phyloP scores from a whole-genome alignment of 345 rosid species.

The Heritiera littoralis region DNA sequence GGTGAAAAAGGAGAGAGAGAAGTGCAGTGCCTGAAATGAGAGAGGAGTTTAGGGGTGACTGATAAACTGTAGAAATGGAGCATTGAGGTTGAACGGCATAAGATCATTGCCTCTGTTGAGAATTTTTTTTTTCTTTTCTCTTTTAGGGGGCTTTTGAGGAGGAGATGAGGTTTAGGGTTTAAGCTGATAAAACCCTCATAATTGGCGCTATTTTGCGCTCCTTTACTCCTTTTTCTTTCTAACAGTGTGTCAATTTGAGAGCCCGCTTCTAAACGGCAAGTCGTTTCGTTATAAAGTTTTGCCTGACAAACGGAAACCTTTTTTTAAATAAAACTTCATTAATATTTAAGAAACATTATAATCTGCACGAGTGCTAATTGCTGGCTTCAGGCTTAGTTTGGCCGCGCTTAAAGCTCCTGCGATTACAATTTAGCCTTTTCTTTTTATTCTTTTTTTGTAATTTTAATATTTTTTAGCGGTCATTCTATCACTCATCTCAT shows the following conservation, averaged over 20 bases:
- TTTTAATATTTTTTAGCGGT: too few species aligned
- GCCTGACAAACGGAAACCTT: too few species aligned
- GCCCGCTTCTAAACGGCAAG: background rate
- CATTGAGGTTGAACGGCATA: constrained; percentile 45
- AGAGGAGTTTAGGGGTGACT: constrained; percentile 41
- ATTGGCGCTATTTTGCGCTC: background rate
- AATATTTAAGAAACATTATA: too few species aligned
- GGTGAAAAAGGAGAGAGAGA: constrained; percentile 31
- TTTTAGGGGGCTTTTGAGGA: background rate
- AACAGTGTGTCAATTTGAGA: too few species aligned
- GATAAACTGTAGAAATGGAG: constrained; percentile 42
- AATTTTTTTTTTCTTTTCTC: background rate
- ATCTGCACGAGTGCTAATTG: too few species aligned
- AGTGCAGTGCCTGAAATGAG: constrained; percentile 41
- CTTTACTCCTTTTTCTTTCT: background rate
- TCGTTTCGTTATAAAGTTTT: background rate
- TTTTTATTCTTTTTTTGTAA: too few species aligned
- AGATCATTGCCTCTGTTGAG: constrained; percentile 3
- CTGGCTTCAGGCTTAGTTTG: too few species aligned
- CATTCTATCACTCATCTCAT: too few species aligned
- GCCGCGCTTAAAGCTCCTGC: too few species aligned
- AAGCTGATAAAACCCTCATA: constrained; percentile 15
- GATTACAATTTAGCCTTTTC: too few species aligned
- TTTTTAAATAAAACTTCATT: too few species aligned
- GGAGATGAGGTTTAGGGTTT: constrained; percentile 45